Evolutionary conservation across 2,329 filamentous ascomycete species (phyloP).

Genomic region (Aspergillus pseudotamarii): DNA sequence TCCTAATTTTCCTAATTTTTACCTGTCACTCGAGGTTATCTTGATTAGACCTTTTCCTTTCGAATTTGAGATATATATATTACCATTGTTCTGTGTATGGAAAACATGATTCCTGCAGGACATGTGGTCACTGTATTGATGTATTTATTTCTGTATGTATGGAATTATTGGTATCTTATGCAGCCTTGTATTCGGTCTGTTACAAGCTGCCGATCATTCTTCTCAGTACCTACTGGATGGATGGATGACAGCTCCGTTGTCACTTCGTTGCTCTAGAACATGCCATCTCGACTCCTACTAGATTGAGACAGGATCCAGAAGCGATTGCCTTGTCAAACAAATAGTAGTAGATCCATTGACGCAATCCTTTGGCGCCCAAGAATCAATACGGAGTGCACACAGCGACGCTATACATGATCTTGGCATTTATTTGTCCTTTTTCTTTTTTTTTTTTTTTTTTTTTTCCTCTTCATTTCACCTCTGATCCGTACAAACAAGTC

Average conservation of each 20-base stretch:
- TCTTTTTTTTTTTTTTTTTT: too few relatives aligned
- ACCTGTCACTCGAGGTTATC: neutral
- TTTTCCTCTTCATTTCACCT: constrained; percentile 3
- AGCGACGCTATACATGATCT: neutral
- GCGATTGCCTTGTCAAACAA: neutral
- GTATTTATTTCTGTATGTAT: neutral
- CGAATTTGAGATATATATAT: neutral
- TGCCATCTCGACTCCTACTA: neutral
- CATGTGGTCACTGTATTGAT: neutral
- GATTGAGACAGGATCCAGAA: neutral
- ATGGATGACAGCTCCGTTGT: constrained; percentile 5
- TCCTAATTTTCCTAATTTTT: neutral
- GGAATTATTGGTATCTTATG: neutral
- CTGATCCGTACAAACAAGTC: neutral
- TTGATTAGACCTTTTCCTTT: neutral
- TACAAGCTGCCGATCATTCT: neutral
- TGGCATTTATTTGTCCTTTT: neutral
- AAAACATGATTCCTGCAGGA: neutral
- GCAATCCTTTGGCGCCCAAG: neutral
- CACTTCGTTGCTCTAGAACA: neutral
- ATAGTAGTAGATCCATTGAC: neutral
- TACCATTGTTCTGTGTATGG: neutral
- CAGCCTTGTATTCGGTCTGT: neutral
- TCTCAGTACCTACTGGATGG: neutral
- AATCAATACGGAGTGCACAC: neutral